These are phyloP conservation scores for Blastobotrys aristatus DNA, from an alignment of 1,139 yeast species.

Conservation along the genomic window DNA sequence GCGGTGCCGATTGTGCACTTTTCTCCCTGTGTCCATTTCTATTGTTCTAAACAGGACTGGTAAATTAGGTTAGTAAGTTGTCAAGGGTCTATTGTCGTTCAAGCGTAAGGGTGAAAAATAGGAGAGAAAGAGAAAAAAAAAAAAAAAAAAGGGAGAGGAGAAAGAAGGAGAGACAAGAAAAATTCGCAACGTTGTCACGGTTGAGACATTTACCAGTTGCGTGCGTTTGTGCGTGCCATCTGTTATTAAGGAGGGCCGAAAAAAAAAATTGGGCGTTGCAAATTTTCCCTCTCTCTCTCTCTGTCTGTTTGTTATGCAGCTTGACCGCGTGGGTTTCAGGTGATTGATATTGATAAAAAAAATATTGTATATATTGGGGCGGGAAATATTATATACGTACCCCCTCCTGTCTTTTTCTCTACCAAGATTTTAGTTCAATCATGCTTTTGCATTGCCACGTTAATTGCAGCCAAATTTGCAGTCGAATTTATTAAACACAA, in stretches of 20 bases:
- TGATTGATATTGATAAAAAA: neutral
- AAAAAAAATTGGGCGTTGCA: neutral
- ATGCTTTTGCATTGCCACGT: too few species aligned
- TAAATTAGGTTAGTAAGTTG: too few species aligned
- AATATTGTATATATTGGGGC: neutral
- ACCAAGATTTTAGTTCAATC: too few species aligned
- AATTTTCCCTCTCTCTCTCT: too few species aligned
- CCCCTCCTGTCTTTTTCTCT: too few species aligned
- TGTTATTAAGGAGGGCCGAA: neutral
- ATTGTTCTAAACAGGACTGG: too few species aligned
- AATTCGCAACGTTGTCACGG: neutral
- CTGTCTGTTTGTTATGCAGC: too few species aligned
- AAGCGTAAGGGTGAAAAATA: neutral
- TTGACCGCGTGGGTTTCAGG: neutral
- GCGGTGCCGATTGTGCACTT: neutral
- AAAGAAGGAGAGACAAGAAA: neutral
- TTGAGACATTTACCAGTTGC: neutral
- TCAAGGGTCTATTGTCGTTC: too few species aligned
- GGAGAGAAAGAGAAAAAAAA: neutral
- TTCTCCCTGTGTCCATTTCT: too few species aligned
- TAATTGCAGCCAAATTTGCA: too few species aligned
- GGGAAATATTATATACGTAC: neutral
- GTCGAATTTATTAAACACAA: too few species aligned
- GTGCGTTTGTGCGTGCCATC: neutral
- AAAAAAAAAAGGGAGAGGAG: constrained; percentile 1